phyloP scores from a whole-genome alignment of 2,329 filamentous ascomycete species.

The Rutstroemia sydowiana region DNA sequence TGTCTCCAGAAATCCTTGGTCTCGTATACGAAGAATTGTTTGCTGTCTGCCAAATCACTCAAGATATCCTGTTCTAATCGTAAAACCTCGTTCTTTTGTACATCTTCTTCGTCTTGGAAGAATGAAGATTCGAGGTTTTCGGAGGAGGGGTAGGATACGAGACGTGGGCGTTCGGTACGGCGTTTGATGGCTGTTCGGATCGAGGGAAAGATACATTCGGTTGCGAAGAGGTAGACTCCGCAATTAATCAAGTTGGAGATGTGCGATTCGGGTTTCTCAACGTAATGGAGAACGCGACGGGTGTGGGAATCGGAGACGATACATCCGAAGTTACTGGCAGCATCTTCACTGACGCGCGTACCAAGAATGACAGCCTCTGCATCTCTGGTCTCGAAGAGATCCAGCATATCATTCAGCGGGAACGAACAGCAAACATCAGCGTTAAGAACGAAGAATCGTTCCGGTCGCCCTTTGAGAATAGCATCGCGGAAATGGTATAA shows the following conservation, averaged over 20 bases:
- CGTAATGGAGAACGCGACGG: slow-evolving; percentile 94
- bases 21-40: slow-evolving; percentile 97
- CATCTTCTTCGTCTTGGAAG: slow-evolving; percentile 63
- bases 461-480: slow-evolving; percentile 90
- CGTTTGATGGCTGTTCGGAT: slow-evolving; percentile 94
- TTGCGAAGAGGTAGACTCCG: slow-evolving; percentile 94
- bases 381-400: slow-evolving; percentile 87
- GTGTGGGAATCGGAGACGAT: slow-evolving; percentile 92
- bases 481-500: slow-evolving; percentile 99
- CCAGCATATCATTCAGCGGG: slow-evolving; percentile 91
- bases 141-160: slow-evolving; percentile 91
- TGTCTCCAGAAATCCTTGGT: slow-evolving; percentile 99
- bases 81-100: slow-evolving; percentile 75
- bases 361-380: slow-evolving; percentile 95
- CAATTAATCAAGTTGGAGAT: slow-evolving; percentile 99
- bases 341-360: slow-evolving; percentile 82
- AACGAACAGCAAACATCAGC: slow-evolving; percentile 99
- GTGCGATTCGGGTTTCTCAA: slow-evolving; percentile 96
- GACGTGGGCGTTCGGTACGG: slow-evolving; percentile 80
- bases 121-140: slow-evolving; percentile 77
- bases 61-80: slow-evolving; percentile 96
- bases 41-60: slow-evolving; percentile 89
- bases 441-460: slow-evolving; percentile 95
- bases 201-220: slow-evolving; percentile 91
- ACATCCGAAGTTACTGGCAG: slow-evolving; percentile 94